Evolutionary conservation across 495 filamentous ascomycete species (phyloP).

Genomic region (Entonaema liquescens): DNA sequence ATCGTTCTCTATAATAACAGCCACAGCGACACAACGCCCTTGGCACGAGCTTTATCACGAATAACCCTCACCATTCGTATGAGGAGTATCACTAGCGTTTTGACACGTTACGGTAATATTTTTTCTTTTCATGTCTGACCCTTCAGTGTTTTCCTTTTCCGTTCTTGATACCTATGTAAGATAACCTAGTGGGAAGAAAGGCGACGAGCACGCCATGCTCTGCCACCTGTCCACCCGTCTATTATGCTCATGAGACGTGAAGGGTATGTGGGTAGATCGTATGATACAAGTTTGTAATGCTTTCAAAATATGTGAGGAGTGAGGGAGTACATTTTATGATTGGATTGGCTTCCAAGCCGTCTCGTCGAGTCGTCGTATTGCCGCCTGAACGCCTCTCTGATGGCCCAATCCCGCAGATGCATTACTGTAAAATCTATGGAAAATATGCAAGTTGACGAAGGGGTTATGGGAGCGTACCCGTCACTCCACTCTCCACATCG

Average conservation of each 20-base stretch:
- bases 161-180: conserved; percentile 11
- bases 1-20: neutral
- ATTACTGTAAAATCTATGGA: conserved; percentile 37
- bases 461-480: conserved; percentile 32
- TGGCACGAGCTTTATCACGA: neutral
- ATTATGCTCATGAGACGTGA: conserved; percentile 15
- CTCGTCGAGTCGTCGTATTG: conserved; percentile 42
- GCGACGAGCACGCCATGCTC: conserved; percentile 3
- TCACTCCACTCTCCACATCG: conserved; percentile 27
- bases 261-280: conserved; percentile 23
- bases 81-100: conserved; percentile 21
- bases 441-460: conserved; percentile 41
- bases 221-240: conserved; percentile 17
- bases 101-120: conserved; percentile 26
- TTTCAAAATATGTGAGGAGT: conserved; percentile 34
- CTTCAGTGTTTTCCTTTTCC: conserved; percentile 4
- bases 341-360: conserved; percentile 27
- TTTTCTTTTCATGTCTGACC: conserved; percentile 2
- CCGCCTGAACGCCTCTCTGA: conserved; percentile 43
- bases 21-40: conserved; percentile 2
- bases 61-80: neutral
- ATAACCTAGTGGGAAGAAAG: neutral
- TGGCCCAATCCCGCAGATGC: conserved; percentile 43
- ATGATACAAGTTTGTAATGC: conserved; percentile 36
- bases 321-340: conserved; percentile 38